phyloP scores from a whole-genome alignment of 306 rosid genomes.

The Glycine soja region DNA sequence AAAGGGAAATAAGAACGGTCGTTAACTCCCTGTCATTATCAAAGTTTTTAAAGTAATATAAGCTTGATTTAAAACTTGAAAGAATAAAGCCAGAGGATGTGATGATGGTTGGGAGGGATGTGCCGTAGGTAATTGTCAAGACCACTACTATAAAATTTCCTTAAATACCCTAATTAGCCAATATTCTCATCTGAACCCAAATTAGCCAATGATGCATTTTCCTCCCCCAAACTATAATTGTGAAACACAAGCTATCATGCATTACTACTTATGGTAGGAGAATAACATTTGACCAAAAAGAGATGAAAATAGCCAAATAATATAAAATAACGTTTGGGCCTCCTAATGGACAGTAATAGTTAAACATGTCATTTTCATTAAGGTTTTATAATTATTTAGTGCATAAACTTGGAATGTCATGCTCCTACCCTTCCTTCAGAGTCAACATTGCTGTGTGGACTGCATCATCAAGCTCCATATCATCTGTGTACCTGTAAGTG shows the following conservation, averaged over 20 bases:
- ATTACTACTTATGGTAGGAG: neutral
- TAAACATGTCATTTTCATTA: slow-evolving; percentile 37
- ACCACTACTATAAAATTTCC: slow-evolving; percentile 10
- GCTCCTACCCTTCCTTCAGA: slow-evolving; percentile 92
- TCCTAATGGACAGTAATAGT: slow-evolving; percentile 16
- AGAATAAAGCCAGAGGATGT: too few species aligned
- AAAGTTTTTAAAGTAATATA: too few species aligned
- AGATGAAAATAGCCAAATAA: slow-evolving; percentile 21
- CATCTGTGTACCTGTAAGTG: slow-evolving; percentile 69
- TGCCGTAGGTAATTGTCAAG: too few species aligned
- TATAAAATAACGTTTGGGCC: slow-evolving; percentile 11
- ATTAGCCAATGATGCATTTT: slow-evolving; percentile 18
- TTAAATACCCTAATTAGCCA: slow-evolving; percentile 13
- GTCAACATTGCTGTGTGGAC: slow-evolving; percentile 97
- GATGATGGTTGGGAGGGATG: too few species aligned
- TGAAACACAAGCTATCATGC: slow-evolving; percentile 18
- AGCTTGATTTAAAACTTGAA: too few species aligned
- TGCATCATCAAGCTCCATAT: too few species aligned
- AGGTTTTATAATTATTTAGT: neutral
- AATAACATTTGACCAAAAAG: slow-evolving; percentile 28
- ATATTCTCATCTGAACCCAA: slow-evolving; percentile 19
- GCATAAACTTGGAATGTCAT: slow-evolving; percentile 38
- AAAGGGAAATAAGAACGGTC: too few species aligned
- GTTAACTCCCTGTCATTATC: too few species aligned
- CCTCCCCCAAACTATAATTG: slow-evolving; percentile 30